These are phyloP conservation scores for Dissoconium aciculare DNA, from an alignment of 2,329 filamentous ascomycete genomes.

Conservation along the genomic window DNA sequence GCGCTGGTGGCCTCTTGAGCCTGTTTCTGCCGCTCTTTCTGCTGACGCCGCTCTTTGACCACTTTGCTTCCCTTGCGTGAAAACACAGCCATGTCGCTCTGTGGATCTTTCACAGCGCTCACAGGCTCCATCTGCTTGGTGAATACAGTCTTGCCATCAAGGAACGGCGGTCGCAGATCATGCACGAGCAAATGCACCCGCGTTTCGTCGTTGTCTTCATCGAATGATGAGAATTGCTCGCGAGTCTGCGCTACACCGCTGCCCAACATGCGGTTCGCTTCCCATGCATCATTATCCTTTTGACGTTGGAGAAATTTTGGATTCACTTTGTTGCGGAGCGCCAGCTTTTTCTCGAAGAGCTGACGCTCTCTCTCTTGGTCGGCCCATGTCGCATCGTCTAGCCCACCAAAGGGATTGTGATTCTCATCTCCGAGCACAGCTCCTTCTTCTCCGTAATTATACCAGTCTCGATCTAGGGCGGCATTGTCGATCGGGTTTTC, in stretches of 20 bases:
- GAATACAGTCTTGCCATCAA: constrained; percentile 89
- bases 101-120: constrained; percentile 77
- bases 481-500: no score
- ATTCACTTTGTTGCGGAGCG: constrained; percentile 29
- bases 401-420: constrained; percentile 80
- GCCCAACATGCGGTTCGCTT: constrained; percentile 95
- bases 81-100: constrained; percentile 98
- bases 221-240: constrained; percentile 55
- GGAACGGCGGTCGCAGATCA: constrained; percentile 81
- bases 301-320: constrained; percentile 71
- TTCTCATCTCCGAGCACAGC: constrained; percentile 79
- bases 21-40: constrained; percentile 84
- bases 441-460: constrained; percentile 66
- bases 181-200: constrained; percentile 85
- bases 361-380: constrained; percentile 62
- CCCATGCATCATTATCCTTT: constrained; percentile 94
- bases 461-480: constrained; percentile 83
- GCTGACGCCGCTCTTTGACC: constrained; percentile 78
- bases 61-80: constrained; percentile 89
- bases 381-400: constrained; percentile 51
- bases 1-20: constrained; percentile 89
- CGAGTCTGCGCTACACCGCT: constrained; percentile 86
- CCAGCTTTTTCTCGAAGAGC: constrained; percentile 64
- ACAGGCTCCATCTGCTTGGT: constrained; percentile 95
- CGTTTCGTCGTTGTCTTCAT: constrained; percentile 78